Evolutionary conservation across 768 basidiomycete genomes (phyloP).

Genomic region (Mycena haematopus): DNA sequence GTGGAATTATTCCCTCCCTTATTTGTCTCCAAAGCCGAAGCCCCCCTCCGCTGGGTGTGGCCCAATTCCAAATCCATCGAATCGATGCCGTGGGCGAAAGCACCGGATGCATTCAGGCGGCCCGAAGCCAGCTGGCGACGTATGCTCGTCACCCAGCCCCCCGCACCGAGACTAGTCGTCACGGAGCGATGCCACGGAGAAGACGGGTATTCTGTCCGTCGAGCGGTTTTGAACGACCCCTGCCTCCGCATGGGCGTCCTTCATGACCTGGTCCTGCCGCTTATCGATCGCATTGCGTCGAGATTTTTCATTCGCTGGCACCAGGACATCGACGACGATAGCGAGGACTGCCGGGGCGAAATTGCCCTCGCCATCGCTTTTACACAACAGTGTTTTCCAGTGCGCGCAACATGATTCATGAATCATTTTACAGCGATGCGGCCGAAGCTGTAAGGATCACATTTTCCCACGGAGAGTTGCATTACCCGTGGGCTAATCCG

Average conservation of each 20-base stretch:
- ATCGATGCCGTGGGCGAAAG: neutral
- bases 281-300: neutral
- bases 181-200: neutral
- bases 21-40: neutral
- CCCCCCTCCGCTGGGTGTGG: neutral
- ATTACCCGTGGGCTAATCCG: no score
- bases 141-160: no score
- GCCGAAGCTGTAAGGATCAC: no score
- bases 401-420: no score
- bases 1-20: neutral
- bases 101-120: neutral
- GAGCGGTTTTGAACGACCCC: neutral
- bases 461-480: no score
- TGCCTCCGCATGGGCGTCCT: neutral
- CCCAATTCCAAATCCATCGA: neutral
- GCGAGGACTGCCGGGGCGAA: no score
- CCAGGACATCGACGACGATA: no score
- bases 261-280: neutral
- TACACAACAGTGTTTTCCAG: no score
- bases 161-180: neutral
- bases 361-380: no score
- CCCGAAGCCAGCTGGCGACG: conserved; percentile 9
- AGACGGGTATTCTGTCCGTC: no score
- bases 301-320: neutral
- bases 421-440: no score